Evolutionary conservation across 176 grass and related monocot genomes (phyloP), one percentile per base, ranked within the genome.

Genomic region (Oropetium thomaeum): DNA sequence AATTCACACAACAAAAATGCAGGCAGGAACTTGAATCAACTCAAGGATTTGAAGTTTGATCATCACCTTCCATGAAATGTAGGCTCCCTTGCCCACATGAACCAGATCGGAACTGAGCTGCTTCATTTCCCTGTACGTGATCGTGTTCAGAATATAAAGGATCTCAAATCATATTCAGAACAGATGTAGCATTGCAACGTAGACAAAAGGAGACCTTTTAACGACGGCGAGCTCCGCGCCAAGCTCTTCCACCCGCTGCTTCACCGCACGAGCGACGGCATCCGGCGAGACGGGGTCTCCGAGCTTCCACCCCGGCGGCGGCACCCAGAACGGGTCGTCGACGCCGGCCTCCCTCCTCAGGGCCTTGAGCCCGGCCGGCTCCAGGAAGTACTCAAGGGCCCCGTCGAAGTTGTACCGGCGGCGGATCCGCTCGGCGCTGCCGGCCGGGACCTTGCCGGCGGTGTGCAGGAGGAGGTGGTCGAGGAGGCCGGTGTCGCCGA

Each of bases 401-500:
- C 88, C 95, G 61, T 87, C 79, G 15, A 84, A 23, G 74, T 86
- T 92, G 71, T 93, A 82, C 29, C 81, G 64, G 34, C 88, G 71
- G 0, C 86, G 86, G 22, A 97, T 70, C 16, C 90, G 59, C 20
- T 97, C 78, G 29, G 15, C 45, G 11, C 86, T 58, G 4, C 81
- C 78, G 7, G 83, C 47, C 1, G 84, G 73, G 0, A 88, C 81
- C 47, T 87, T 87, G 37, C 86, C 81, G 3, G 69, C 67, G 72
- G 87, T 69, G 81, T 94, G 84, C 70, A 81, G 85, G 9, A 98
- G 88, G 29, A 91, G 88, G 81, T 98, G 84, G 47, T 94, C 91
- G 15, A 98, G 90, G 20, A 98, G 85, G 8, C 89, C 91, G 1
- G 91, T 92, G 84, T 98, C 91, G 1, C 91, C 86, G 45, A 98